Base-by-base conservation (phyloP, 1,284 basidiomycete genomes). In the Rhodotorula sp. region DNA sequence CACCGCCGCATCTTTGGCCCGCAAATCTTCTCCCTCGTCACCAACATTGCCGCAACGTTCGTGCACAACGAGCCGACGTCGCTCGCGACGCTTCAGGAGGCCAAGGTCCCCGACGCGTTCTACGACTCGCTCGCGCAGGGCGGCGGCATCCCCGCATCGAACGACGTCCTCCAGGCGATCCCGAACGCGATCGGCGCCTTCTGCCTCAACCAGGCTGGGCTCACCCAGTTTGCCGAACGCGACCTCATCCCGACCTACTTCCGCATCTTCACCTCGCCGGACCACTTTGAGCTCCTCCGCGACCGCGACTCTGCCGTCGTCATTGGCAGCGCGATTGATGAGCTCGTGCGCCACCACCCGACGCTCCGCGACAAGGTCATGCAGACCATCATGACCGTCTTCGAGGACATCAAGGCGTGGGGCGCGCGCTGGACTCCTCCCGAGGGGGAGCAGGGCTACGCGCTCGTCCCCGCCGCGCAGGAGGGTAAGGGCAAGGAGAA, bases 51-150 rank as follows among this genome's bases (percentile, higher is more conserved):
- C 90, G 90, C 96, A 10, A 95, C 94, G 0, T 98, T 99, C 81
- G 90, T 99, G 27, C 96, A 99, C 85, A 99, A 98, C 79, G 97
- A 99, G 82, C 97, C 97, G 19, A 98, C 96, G 0, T 97, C 93
- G 22, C 85, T 99, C 67, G 84, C 88, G 1, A 91, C 95, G 64
- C 89, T 99, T 51, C 97, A 99, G 82, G 97, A 99, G 82, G 87
- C 89, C 61, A 88, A 90, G 37, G 82, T 99, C 4, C 97, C 97
- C 1, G 92, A 96, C 79, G 87, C 89, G 0, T 92, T 99, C 76
- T 97, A 95, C 81, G 86, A 87, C 68, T 87, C 90, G 10, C 87
- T 99, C 66, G 93, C 96, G 82, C 60, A 34, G 46, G 53, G 50
- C n/a, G 84, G 85, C 51, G 90, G 90, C 25, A 86, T 97, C 61